These are phyloP conservation scores for Capronia coronata DNA, from an alignment of 2,329 filamentous ascomycete genomes.

Conservation along the genomic window DNA sequence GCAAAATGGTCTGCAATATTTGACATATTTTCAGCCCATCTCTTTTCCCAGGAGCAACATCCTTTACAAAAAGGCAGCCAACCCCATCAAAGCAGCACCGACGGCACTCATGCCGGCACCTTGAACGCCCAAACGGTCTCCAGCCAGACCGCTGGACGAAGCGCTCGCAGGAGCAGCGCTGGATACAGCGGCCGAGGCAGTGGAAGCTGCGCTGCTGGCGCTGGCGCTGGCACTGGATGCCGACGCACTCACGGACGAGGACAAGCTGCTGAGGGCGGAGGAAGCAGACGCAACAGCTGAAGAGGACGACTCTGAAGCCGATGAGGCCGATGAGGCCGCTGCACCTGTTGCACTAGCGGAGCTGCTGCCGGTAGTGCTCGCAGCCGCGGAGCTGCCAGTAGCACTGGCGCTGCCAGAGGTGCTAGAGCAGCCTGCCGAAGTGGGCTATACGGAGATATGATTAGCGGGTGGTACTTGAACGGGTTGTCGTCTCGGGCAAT, in stretches of 20 bases:
- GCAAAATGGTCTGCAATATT: background rate
- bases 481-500: conserved; percentile 28
- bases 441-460: conserved; percentile 6
- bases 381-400: conserved; percentile 15
- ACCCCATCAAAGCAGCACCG: conserved; percentile 17
- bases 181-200: background rate
- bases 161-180: conserved; percentile 7
- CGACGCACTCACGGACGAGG: conserved; percentile 2
- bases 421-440: conserved; percentile 14
- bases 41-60: background rate
- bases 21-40: background rate
- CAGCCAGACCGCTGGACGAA: conserved; percentile 15
- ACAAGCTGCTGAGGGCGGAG: background rate
- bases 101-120: conserved; percentile 13
- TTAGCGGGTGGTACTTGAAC: background rate
- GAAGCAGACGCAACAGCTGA: conserved; percentile 8
- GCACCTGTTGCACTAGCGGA: conserved; percentile 18
- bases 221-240: conserved; percentile 2
- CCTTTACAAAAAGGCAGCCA: conserved; percentile 22
- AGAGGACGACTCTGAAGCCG: conserved; percentile 10
- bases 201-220: background rate
- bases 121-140: conserved; percentile 2
- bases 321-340: conserved; percentile 13
- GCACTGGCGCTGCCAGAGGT: conserved; percentile 15
- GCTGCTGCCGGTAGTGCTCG: conserved; percentile 10